Evolutionary conservation across 495 filamentous ascomycete genomes (phyloP).

Genomic region (Melanomma pulvis-pyrius): DNA sequence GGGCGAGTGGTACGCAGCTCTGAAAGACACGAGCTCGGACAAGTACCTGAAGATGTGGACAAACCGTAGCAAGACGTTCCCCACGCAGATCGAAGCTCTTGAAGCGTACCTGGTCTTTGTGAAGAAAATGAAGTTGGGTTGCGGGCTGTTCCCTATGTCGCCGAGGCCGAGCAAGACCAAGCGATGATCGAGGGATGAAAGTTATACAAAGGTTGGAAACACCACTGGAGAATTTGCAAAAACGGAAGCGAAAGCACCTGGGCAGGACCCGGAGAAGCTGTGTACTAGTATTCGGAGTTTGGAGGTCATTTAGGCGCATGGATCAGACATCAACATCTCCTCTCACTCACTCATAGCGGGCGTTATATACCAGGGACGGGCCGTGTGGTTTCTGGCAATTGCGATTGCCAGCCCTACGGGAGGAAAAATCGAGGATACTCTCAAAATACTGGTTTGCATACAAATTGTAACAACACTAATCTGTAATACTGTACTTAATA

Average conservation of each 20-base stretch:
- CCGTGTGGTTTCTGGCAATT: background rate
- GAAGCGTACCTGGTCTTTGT: constrained; percentile 11
- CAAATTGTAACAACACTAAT: background rate
- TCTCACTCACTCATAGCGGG: background rate
- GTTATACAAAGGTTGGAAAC: background rate
- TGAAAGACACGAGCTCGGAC: constrained; percentile 11
- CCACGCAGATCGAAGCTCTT: constrained; percentile 12
- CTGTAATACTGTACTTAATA: background rate
- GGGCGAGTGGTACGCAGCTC: constrained; percentile 12
- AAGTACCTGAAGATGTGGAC: constrained; percentile 25
- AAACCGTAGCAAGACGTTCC: constrained; percentile 17
- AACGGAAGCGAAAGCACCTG: background rate
- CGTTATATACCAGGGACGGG: background rate
- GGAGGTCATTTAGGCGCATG: background rate
- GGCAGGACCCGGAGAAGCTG: background rate
- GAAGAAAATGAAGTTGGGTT: constrained; percentile 8
- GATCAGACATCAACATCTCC: background rate
- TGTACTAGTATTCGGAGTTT: background rate
- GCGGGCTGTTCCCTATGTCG: constrained; percentile 15
- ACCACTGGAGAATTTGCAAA: background rate
- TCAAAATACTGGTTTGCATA: too few species aligned
- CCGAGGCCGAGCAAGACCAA: background rate
- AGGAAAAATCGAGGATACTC: background rate
- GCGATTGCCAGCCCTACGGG: background rate
- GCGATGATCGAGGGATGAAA: background rate